These are phyloP conservation scores for Trichoderma gamsii DNA, from an alignment of 495 filamentous ascomycete species.

Conservation along the genomic window DNA sequence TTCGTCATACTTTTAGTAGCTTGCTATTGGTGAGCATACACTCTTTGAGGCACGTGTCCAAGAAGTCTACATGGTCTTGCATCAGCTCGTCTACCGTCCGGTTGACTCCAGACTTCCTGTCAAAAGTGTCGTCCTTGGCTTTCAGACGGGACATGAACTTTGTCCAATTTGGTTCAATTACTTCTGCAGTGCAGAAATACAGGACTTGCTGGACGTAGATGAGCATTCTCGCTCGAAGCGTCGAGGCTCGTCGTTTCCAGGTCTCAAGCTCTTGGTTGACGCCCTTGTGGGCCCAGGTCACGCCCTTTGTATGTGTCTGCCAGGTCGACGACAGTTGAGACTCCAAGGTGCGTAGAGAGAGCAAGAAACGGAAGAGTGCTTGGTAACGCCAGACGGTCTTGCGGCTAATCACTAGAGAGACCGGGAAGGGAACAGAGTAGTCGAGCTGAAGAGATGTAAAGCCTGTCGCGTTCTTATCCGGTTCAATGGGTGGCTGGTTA, in stretches of 20 bases:
- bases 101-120: conserved; percentile 34
- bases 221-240: conserved; percentile 84
- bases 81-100: conserved; percentile 95
- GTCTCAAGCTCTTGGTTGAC: conserved; percentile 69
- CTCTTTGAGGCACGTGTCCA: conserved; percentile 96
- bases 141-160: conserved; percentile 79
- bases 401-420: conserved; percentile 90
- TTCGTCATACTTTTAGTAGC: conserved; percentile 65
- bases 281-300: conserved; percentile 78
- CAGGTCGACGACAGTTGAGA: conserved; percentile 75
- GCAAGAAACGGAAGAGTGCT: conserved; percentile 85
- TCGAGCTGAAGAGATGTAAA: conserved; percentile 91
- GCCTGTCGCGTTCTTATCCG: conserved; percentile 80
- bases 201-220: conserved; percentile 93
- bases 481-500: conserved; percentile 50
- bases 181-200: conserved; percentile 94
- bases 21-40: conserved; percentile 98
- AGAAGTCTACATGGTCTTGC: conserved; percentile 98
- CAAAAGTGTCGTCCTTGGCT: conserved; percentile 29
- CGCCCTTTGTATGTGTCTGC: conserved; percentile 79
- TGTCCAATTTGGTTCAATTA: conserved; percentile 97
- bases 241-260: conserved; percentile 93
- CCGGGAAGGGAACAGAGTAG: conserved; percentile 91
- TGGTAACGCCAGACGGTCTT: conserved; percentile 96
- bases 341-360: conserved; percentile 84